Evolutionary conservation across 78 protist species (phyloP), one percentile per base, ranked within the genome.

Genomic region (Monocercomonoides exilis): DNA sequence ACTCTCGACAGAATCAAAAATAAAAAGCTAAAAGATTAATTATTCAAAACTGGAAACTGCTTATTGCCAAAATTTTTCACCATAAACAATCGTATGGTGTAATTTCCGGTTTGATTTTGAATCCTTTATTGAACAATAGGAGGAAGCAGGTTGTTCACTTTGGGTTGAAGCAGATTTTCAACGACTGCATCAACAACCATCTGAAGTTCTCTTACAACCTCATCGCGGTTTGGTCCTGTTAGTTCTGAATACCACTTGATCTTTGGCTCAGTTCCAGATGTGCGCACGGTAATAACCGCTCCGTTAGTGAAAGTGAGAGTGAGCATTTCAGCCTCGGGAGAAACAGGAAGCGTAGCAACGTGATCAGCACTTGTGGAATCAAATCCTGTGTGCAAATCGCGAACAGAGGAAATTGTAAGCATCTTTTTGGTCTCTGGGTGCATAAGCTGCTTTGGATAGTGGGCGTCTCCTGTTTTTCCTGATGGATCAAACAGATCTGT

Each of bases 181-280:
- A 81, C 77, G 3, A 86, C 29, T 41, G 35, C 54, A 3, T 6
- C 82, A 33, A 89, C 84, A 0, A 92, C 0, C 3, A 0, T 41
- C 32, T 29, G 42, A 11, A 92, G 88, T 70, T 81, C 43, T 6
- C 3, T 1, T 1, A 82, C 54, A 3, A 85, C 87, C 32, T 0
- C 89, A 0, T 38, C 91, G 0, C 4, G 41, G 3, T 81, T 11
- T 5, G 2, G n/a, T 1, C 77, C 91, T 38, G 80, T 0, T 3
- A 81, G 0, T 32, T 92, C 93, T n/a, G 44, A 2, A 45, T 92
- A 96, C 87, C 93, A 97, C 91, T 98, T 98, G 85, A 98, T 77
- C 92, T 98, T 98, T 80, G 99, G 99, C 87, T 98, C 99, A 1
- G 99, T 98, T 1, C 99, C 99, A 82, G 93, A 84, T 21, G 96